These are phyloP conservation scores for Russula virescens DNA, from an alignment of 768 basidiomycete species.

Conservation along the genomic window DNA sequence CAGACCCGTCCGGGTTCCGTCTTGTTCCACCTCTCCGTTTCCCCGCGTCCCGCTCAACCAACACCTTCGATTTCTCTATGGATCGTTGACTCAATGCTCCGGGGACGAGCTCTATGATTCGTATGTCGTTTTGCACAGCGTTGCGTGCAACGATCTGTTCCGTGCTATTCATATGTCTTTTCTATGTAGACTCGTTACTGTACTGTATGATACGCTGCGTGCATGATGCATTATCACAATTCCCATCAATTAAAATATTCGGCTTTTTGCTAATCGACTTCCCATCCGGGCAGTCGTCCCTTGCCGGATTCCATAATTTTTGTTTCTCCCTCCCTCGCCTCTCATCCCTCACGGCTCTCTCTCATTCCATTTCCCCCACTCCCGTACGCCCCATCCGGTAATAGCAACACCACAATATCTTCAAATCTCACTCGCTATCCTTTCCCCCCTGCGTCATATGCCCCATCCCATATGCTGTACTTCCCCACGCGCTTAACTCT, in stretches of 20 bases:
- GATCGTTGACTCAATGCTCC: neutral
- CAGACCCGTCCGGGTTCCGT: neutral
- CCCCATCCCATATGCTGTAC: neutral
- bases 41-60: neutral
- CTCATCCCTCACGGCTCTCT: neutral
- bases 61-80: neutral
- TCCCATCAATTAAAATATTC: slow-evolving; percentile 10
- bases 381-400: slow-evolving; percentile 13
- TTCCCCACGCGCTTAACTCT: slow-evolving; percentile 15
- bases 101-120: too few species aligned
- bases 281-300: slow-evolving; percentile 7
- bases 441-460: slow-evolving; percentile 15
- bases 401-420: slow-evolving; percentile 17
- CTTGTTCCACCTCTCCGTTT: neutral
- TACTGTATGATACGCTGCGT: too few species aligned
- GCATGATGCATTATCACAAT: neutral
- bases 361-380: neutral
- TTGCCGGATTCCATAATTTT: slow-evolving; percentile 12
- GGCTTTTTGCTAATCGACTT: slow-evolving; percentile 15
- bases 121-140: too few species aligned
- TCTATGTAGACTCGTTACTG: too few species aligned
- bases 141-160: too few species aligned
- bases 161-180: too few species aligned
- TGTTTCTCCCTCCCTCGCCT: neutral
- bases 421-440: neutral